Conservation (phyloP, 768 basidiomycete genomes). For the Agaricus subrufescens region DNA sequence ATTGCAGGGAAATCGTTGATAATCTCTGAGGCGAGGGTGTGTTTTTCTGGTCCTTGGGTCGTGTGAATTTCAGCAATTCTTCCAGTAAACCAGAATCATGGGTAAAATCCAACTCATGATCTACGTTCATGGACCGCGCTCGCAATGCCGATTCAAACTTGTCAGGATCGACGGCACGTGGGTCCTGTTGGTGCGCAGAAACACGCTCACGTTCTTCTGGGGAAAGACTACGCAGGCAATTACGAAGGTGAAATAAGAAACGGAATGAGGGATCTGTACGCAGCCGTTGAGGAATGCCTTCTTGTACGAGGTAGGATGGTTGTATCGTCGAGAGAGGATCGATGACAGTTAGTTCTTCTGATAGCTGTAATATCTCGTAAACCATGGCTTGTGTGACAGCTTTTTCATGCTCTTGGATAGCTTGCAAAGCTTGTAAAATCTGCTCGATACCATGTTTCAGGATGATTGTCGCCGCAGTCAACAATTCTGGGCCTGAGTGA, state of each 20-base stretch:
- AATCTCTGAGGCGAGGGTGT: conserved; percentile 3
- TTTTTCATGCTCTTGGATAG: conserved; percentile 24
- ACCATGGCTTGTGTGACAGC: conserved; percentile 35
- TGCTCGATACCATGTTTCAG: conserved; percentile 21
- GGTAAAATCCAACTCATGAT: conserved; percentile 11
- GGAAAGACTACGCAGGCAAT: conserved; percentile 46
- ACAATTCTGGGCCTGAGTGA: conserved; percentile 39
- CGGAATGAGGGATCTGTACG: conserved; percentile 71
- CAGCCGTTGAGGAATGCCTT: conserved; percentile 59
- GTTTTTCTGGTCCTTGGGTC: not conserved
- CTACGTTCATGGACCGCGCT: conserved; percentile 26
- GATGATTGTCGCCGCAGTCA: conserved; percentile 27
- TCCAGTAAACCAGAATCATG: conserved; percentile 13
- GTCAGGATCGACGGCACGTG: conserved; percentile 16
- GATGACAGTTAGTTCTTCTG: conserved; percentile 46
- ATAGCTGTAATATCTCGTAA: conserved; percentile 43
- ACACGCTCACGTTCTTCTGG: conserved; percentile 22
- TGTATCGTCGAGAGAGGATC: conserved; percentile 83
- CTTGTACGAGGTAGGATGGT: conserved; percentile 79
- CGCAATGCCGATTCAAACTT: conserved; percentile 32
- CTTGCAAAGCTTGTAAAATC: conserved; percentile 19
- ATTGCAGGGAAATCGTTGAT: conserved; percentile 18
- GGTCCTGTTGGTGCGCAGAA: conserved; percentile 1
- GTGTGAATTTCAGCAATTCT: conserved; percentile 16
- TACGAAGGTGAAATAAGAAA: conserved; percentile 75